Base-by-base conservation (phyloP, 192 early-diverging fungal species). In the Phlyctochytrium bullatum region DNA sequence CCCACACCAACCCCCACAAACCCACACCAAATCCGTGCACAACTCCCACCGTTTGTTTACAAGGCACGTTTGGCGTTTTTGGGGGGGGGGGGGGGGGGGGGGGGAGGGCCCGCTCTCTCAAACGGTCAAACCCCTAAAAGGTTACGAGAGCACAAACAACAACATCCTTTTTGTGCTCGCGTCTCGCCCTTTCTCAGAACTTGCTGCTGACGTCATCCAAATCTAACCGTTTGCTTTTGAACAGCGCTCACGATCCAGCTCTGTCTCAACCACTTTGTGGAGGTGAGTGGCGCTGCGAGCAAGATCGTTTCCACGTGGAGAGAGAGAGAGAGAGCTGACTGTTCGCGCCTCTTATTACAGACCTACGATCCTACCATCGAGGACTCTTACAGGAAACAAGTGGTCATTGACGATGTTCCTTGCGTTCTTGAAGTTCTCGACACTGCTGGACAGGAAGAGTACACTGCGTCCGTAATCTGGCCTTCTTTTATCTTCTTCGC, bases 331-430 rank as follows among this genome's bases (percentile, higher is more conserved):
- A n/a, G n/a, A 20, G 10, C 40, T 50, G 40, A 10, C 10, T 50
- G 40, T 50, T 10, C 40, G 40, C 40, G 10, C 40, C 40, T 50
- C 40, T 10, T 20, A 34, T 31, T 31, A 4, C 51, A 78, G 73
- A 74, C 76, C 16, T 98, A 98, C 73, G 96, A 98, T 74, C 96
- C 96, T 6, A 98, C 96, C 23, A 98, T 96, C 64, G 96, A 98
- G 82, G 95, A 98, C 80, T 96, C 94, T n/a, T 98, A 98, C 82
- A 88, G 91, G 60, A 96, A 96, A 74, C 95, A 96, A 76, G 91
- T 93, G 72, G 84, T 92, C 23, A 93, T 98, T 59, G 94, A 98
- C 75, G 88, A 91, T 34, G 86, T 89, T 65, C 88, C 89, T 0
- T 91, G 91, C 40, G 86, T 94, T 65, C 83, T 98, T 27, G 95